These are phyloP conservation scores for Quercus engelmannii DNA, from an alignment of 306 rosid genomes.

Conservation along the genomic window DNA sequence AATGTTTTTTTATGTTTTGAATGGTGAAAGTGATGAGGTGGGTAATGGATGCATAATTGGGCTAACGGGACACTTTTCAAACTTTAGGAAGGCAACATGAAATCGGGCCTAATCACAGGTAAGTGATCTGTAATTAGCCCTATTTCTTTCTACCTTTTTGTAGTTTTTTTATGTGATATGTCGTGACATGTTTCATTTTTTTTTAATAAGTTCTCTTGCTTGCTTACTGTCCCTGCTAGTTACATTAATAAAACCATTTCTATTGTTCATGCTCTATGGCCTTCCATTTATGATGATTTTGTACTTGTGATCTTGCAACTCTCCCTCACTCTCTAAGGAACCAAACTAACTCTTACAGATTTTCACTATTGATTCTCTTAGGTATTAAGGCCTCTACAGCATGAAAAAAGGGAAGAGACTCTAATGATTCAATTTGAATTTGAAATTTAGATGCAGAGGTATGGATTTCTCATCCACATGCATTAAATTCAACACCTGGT, in stretches of 20 bases:
- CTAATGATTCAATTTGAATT: neutral
- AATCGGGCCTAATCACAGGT: too few species aligned
- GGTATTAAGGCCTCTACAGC: neutral
- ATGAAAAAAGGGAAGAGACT: neutral
- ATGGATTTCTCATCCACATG: constrained; percentile 1
- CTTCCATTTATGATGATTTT: neutral
- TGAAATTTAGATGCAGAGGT: neutral
- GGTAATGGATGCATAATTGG: too few species aligned
- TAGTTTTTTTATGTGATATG: neutral
- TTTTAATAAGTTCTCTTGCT: too few species aligned
- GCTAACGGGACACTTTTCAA: too few species aligned
- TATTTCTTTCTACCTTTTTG: neutral
- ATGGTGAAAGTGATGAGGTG: too few species aligned
- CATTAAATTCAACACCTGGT: neutral
- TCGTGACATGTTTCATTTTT: neutral
- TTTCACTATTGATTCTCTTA: neutral
- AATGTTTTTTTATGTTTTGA: too few species aligned
- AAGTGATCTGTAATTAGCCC: too few species aligned
- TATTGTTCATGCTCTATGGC: neutral
- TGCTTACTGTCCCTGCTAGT: too few species aligned
- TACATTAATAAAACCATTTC: neutral
- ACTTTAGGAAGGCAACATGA: too few species aligned
- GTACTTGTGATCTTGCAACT: neutral
- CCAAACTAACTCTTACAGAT: neutral
- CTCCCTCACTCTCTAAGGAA: neutral